Conservation (phyloP, 306 rosid species). For the Psophocarpus tetragonolobus region DNA sequence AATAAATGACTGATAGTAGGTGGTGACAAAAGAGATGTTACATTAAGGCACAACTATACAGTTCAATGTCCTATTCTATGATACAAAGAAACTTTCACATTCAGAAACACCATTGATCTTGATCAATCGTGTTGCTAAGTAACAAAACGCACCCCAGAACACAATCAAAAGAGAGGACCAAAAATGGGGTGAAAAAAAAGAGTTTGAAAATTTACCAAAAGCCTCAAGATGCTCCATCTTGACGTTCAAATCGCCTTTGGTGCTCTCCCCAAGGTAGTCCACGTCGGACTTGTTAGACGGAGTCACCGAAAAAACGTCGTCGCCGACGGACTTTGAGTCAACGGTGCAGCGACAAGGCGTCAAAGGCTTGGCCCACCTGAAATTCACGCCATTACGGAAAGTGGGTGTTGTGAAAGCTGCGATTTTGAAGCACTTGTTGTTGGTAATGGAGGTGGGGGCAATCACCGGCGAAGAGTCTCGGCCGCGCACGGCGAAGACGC, state of each 20-base stretch:
- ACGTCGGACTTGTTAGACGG: conserved; percentile 66
- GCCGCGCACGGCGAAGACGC: conserved; percentile 33
- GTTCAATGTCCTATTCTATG: neutral
- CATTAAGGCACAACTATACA: neutral
- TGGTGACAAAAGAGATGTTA: neutral
- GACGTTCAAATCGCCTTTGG: conserved; percentile 93
- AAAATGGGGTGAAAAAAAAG: neutral
- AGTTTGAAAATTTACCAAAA: conserved; percentile 54
- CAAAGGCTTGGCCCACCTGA: conserved; percentile 14
- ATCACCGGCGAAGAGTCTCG: conserved; percentile 32
- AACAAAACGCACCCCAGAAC: neutral
- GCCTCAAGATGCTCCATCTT: conserved; percentile 71
- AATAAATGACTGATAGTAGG: neutral
- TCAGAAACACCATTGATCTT: conserved; percentile 12
- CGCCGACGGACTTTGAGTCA: conserved; percentile 52
- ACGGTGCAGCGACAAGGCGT: conserved; percentile 32
- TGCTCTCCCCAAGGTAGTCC: conserved; percentile 92
- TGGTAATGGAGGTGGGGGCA: neutral
- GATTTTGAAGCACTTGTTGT: conserved; percentile 24
- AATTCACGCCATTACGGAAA: neutral
- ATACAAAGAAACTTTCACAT: neutral
- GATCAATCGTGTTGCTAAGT: conserved; percentile 10
- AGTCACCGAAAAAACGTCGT: conserved; percentile 67
- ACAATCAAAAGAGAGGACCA: neutral
- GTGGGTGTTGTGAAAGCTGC: conserved; percentile 18